Base-by-base conservation (phyloP, 2,329 filamentous ascomycete genomes). In the Ophiostoma angusticollis region DNA sequence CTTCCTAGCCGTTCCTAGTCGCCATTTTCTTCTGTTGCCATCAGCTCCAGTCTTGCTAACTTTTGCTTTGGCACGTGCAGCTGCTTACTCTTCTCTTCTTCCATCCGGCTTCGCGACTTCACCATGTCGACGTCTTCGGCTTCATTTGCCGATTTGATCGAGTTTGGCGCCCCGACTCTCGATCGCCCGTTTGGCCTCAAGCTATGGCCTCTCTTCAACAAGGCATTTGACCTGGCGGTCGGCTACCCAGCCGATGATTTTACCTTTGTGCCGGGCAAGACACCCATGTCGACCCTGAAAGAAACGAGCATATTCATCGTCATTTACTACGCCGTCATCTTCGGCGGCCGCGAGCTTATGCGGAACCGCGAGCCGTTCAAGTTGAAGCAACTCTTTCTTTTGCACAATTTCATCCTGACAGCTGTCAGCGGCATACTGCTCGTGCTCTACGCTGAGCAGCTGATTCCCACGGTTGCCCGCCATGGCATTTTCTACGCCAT, bases 391-490 rank as follows among this genome's bases (percentile, higher is more conserved):
- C 67, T 91, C 43, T 96, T 96, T 72, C 83, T 94, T 66, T 73
- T 95, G 57, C 89, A 98, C 76, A 98, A 98, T 72, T 80, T 96
- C 54, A 78, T 87, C 67, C 69, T 98, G 56, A 96, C 89, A 34
- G 66, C 74, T 49, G 84, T 95, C 67, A 93, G 84, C 59, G 81
- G 65, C 44, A 68, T 76, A 37, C 73, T 98, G 37, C 63, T 98
- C 55, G 79, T 69, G 40, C 77, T 98, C 51, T 96, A 93, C 60
- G 65, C 86, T 51, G 91, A 96, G 70, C 84, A 96, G 67, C 67
- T 98, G 47, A 67, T 95, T 41, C 84, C 89, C 32, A 93, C 80
- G 14, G 60, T 98, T 40, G 78, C 72, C 51, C 77, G 82, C 50
- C 67, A 82, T 51, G 91, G 89, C 42, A 65, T 95, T 52, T 96